These are phyloP conservation scores for Tillandsia fasciculata DNA, from an alignment of 176 grass and related monocot genomes.

Conservation along the genomic window DNA sequence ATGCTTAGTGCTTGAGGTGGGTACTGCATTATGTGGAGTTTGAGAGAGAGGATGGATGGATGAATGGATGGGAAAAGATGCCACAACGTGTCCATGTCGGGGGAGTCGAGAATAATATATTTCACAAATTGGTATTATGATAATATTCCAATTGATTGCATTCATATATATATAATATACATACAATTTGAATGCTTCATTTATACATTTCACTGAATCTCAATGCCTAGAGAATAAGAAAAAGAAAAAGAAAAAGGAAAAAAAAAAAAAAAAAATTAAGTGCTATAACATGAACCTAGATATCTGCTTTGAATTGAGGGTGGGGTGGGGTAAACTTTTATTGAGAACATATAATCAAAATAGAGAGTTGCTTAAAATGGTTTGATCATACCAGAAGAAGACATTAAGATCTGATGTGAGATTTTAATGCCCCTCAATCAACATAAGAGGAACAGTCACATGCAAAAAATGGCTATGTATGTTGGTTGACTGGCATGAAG, in stretches of 20 bases:
- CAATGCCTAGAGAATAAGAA: too few species aligned
- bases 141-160: background rate
- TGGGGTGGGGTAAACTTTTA: too few species aligned
- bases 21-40: slow-evolving; percentile 18
- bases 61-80: slow-evolving; percentile 7
- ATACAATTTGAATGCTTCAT: too few species aligned
- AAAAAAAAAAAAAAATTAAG: too few species aligned
- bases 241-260: too few species aligned
- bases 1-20: slow-evolving; percentile 28
- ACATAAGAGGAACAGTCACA: slow-evolving; percentile 12
- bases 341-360: too few species aligned
- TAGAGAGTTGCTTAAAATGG: too few species aligned
- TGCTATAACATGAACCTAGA: too few species aligned
- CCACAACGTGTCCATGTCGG: slow-evolving; percentile 55
- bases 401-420: background rate
- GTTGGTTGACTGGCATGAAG: slow-evolving; percentile 24
- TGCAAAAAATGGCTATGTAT: slow-evolving; percentile 11
- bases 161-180: too few species aligned
- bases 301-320: too few species aligned
- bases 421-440: background rate
- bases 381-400: background rate
- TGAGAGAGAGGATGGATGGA: background rate
- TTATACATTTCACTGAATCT: too few species aligned
- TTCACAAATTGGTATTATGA: too few species aligned
- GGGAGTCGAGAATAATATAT: slow-evolving; percentile 2